These are phyloP conservation scores for Colletotrichum sp. DNA, from an alignment of 2,329 filamentous ascomycete species.

Conservation along the genomic window DNA sequence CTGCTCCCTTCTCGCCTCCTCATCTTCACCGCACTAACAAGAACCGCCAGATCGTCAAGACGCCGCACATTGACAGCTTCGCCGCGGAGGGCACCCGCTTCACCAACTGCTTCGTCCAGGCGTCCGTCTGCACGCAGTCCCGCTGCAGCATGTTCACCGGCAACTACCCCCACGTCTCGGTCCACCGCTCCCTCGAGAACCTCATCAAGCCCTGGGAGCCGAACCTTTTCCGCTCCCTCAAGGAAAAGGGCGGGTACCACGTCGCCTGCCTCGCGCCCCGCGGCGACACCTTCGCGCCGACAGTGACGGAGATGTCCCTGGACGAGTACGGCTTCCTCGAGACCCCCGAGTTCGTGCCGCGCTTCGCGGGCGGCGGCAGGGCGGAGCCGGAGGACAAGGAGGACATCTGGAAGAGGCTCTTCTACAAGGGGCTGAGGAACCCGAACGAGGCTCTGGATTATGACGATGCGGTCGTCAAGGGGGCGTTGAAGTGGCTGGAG, in stretches of 20 bases:
- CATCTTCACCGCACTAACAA: background rate
- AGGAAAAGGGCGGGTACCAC: conserved; percentile 47
- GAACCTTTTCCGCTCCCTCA: conserved; percentile 48
- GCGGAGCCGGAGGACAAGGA: conserved; percentile 16
- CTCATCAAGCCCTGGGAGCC: conserved; percentile 54
- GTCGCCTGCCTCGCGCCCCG: conserved; percentile 48
- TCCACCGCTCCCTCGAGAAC: conserved; percentile 50
- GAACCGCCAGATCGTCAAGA: conserved; percentile 29
- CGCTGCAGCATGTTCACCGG: conserved; percentile 53
- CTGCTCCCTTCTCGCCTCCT: background rate
- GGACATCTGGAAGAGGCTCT: conserved; percentile 43
- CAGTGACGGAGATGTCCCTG: conserved; percentile 47
- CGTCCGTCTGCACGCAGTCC: conserved; percentile 51
- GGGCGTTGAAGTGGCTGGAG: conserved; percentile 47
- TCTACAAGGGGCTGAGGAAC: conserved; percentile 46
- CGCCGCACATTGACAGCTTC: conserved; percentile 48
- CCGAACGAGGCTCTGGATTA: conserved; percentile 43
- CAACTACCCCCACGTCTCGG: conserved; percentile 48
- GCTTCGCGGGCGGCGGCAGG: conserved; percentile 26
- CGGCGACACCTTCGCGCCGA: conserved; percentile 46
- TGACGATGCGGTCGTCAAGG: conserved; percentile 46
- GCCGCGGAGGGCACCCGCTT: conserved; percentile 40
- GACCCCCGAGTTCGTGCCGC: conserved; percentile 36
- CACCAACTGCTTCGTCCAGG: conserved; percentile 50
- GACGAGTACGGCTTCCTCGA: conserved; percentile 50